These are phyloP conservation scores for Aphanomyces invadans DNA, from an alignment of 352 stramenopile species.

Conservation along the genomic window DNA sequence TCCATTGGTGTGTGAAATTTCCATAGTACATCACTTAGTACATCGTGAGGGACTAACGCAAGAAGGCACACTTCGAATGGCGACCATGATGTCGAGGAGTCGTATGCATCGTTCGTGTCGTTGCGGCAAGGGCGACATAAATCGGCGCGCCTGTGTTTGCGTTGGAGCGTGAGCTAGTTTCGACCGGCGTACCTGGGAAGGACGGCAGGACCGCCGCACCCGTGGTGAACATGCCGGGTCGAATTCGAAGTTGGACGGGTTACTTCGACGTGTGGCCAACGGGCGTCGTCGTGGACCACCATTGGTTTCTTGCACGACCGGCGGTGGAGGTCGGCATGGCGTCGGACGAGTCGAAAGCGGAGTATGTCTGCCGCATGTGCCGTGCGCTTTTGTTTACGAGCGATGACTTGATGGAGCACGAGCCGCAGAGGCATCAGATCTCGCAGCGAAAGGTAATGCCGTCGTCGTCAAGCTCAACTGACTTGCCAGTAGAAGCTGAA, in stretches of 20 bases:
- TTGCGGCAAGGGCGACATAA: no score
- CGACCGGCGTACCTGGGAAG: no score
- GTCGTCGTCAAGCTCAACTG: no score
- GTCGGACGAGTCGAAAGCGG: not conserved
- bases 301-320: not conserved
- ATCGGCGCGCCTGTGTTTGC: no score
- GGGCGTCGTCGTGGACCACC: not conserved
- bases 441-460: conserved; percentile 44
- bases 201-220: no score
- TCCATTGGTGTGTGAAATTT: no score
- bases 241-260: not conserved
- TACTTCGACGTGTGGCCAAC: not conserved
- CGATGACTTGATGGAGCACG: conserved; percentile 45
- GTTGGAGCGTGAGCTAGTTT: no score
- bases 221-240: no score
- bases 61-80: no score
- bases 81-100: no score
- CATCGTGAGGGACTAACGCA: no score
- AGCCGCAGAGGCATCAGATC: conserved; percentile 62
- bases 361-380: conserved; percentile 68
- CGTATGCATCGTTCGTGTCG: no score
- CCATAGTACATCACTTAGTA: not conserved
- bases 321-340: conserved; percentile 11
- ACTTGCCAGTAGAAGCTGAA: conserved; percentile 68
- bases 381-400: conserved; percentile 57